These are phyloP conservation scores for Perkinsus marinus DNA, from an alignment of 169 alveolate genomes.

Conservation along the genomic window DNA sequence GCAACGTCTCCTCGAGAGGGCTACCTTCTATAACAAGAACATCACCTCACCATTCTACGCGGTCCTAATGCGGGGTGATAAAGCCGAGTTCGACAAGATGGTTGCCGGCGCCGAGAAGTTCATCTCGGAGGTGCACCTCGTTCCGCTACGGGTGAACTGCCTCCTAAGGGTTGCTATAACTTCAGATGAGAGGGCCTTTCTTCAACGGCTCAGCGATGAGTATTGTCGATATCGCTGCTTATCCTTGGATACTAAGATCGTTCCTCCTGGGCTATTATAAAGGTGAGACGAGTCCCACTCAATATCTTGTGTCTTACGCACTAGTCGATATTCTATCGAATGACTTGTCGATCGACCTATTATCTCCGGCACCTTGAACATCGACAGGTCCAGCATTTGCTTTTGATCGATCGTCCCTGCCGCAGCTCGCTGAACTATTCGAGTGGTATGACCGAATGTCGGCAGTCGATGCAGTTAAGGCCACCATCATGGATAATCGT, in stretches of 20 bases:
- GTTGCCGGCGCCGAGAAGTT: background rate
- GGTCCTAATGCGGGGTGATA: background rate
- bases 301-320: too few species aligned
- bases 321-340: too few species aligned
- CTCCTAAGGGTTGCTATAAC: background rate
- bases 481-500: background rate
- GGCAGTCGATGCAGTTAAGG: background rate
- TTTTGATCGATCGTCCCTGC: background rate
- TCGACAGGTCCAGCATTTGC: background rate
- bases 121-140: background rate
- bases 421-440: background rate
- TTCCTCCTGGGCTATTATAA: background rate
- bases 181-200: background rate
- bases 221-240: background rate
- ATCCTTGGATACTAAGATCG: background rate
- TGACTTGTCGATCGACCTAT: background rate
- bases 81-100: background rate
- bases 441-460: background rate
- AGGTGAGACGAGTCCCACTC: background rate
- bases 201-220: background rate
- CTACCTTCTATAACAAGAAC: background rate
- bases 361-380: background rate
- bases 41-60: background rate
- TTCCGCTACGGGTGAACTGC: background rate
- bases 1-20: background rate